These are phyloP conservation scores for Eucalyptus leucophloia DNA, from an alignment of 345 rosid species.

Conservation along the genomic window DNA sequence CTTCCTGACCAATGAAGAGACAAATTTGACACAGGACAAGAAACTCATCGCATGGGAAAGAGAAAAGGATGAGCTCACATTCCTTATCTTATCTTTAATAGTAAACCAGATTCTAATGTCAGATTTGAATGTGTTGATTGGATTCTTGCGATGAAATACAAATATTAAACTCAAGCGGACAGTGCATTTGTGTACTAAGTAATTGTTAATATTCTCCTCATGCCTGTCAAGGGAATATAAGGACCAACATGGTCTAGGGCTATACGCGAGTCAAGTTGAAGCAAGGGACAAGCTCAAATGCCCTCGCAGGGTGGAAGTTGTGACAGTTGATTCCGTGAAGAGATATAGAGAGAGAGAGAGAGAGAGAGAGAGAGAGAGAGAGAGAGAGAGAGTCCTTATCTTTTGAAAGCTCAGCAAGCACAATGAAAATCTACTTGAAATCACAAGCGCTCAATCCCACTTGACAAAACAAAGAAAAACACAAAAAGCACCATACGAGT, in stretches of 20 bases:
- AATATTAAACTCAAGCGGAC: neutral
- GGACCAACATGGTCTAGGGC: neutral
- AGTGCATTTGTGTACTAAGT: neutral
- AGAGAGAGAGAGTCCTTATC: neutral
- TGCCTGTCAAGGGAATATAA: neutral
- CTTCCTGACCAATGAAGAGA: neutral
- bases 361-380: neutral
- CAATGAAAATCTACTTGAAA: neutral
- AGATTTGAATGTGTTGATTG: neutral
- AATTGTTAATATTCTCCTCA: neutral
- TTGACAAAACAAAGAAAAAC: neutral
- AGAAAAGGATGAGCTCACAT: neutral
- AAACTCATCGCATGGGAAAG: neutral
- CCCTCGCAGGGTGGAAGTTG: neutral
- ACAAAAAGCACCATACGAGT: neutral
- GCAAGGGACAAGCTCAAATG: neutral
- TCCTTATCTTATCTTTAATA: neutral
- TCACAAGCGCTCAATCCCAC: neutral
- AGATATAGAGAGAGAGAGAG: neutral
- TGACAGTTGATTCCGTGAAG: neutral
- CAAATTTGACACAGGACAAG: neutral
- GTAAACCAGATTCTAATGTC: neutral
- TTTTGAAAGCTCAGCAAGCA: constrained; percentile 3
- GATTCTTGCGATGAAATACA: neutral
- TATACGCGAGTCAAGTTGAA: neutral